A percentile compares a stretch with the other conserved stretches of the same genome.
These are phyloP conservation scores for Nicotiana attenuata DNA, from an alignment of 257 asterid genomes.

Conservation along the genomic window DNA sequence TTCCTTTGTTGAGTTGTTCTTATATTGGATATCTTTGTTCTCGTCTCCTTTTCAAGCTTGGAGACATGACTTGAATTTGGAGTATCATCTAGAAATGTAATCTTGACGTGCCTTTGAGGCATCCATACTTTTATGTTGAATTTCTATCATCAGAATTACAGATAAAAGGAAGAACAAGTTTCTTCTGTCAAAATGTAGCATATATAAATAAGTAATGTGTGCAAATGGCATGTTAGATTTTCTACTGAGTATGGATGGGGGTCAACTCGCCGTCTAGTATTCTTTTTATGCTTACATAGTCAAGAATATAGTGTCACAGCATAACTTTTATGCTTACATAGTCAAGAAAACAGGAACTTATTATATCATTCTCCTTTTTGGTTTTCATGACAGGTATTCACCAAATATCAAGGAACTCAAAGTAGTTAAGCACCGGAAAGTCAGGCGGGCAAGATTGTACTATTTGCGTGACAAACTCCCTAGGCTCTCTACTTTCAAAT, in stretches of 20 bases:
- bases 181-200: neutral
- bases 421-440: conserved; percentile 81
- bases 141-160: too few species aligned
- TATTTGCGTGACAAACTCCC: conserved; percentile 93
- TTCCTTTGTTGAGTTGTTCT: neutral
- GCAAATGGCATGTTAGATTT: neutral
- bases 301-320: neutral
- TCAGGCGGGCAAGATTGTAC: conserved; percentile 78
- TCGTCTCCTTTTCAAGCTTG: neutral
- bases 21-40: neutral
- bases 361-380: neutral
- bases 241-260: neutral
- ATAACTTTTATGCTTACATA: neutral
- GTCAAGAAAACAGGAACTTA: neutral
- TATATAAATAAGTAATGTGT: neutral
- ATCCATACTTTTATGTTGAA: neutral
- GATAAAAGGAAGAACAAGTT: neutral
- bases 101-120: neutral
- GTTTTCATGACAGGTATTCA: conserved; percentile 59
- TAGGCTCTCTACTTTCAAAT: conserved; percentile 89
- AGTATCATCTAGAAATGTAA: neutral
- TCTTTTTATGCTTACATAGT: neutral
- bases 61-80: neutral
- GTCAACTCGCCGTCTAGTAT: neutral
- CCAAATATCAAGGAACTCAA: conserved; percentile 75